Base-by-base conservation (phyloP, 108 stramenopile species). In the Nitzschia sp. region DNA sequence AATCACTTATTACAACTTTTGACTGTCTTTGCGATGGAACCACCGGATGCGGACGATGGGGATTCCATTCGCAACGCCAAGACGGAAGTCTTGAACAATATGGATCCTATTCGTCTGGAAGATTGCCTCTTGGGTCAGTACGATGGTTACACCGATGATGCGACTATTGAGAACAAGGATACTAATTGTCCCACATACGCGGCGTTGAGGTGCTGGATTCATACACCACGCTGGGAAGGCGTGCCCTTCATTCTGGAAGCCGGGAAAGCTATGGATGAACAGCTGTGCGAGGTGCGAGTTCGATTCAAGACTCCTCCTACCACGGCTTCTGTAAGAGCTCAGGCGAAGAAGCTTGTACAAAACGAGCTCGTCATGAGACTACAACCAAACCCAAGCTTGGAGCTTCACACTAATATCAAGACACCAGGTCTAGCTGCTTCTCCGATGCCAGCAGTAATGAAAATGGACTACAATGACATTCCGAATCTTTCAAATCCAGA, bases 201-300 rank as follows among this genome's bases (percentile, higher is more conserved):
- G 29, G 80, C 83, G 0, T 70, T 95, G 22, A 84, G 89, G 45
- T 84, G 91, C 66, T 84, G 69, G 73, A 82, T 99, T 61, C 73
- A 98, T 66, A 98, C 94, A 53, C 89, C 81, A n/a, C 86, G 96
- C 29, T 99, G 99, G 98, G 81, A 85, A 19, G 97, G 97, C 28
- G 99, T 99, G 5, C 97, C 97, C 8, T 97, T 98, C 73, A 87
- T 98, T 44, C 71, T 99, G 60, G 95, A 97, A 75, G 97, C 97
- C 2, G 99, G 99, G 11, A 99, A 99, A 68, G 96, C 96, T 0
- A 77, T 99, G 45, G 78, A 97, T 56, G 95, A 98, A 73, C 81
- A 89, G 19, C 82, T 95, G 63, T 93, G 91, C 13, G 97, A 97
- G 69, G 82, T 96, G 41, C 83, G 94, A 11, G 78, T 98, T 27